Evolutionary conservation across 176 grass and related monocot genomes (phyloP).

Genomic region (Aegilops speltoides): DNA sequence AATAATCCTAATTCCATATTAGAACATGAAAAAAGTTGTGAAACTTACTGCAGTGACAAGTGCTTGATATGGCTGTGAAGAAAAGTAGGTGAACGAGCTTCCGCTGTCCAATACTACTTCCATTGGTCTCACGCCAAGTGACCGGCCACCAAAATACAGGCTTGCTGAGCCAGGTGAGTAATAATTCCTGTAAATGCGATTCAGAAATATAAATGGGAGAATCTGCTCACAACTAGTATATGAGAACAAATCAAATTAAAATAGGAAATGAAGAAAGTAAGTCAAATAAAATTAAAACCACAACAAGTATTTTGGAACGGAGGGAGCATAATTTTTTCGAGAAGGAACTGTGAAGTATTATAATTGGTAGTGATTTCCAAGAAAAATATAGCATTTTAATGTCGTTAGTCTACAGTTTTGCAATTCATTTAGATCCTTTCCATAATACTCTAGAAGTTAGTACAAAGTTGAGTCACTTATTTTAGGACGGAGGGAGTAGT

Average conservation of each 20-base stretch:
- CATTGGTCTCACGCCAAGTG: conserved; percentile 61
- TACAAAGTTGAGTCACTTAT: too few relatives aligned
- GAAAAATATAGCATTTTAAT: conserved; percentile 4
- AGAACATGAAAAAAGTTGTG: not conserved
- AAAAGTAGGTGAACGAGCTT: conserved; percentile 97
- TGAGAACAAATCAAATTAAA: too few relatives aligned
- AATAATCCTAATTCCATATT: not conserved
- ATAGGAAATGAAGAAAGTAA: too few relatives aligned
- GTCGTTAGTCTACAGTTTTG: not conserved
- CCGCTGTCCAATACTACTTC: conserved; percentile 86
- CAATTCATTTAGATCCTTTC: not conserved
- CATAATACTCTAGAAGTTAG: not conserved
- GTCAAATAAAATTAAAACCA: too few relatives aligned
- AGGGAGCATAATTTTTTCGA: too few relatives aligned
- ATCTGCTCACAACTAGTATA: not conserved
- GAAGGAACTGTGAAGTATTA: not conserved
- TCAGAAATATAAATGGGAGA: not conserved
- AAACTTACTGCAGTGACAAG: conserved; percentile 70
- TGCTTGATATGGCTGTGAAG: conserved; percentile 67
- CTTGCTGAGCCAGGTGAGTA: conserved; percentile 89
- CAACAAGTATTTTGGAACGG: too few relatives aligned
- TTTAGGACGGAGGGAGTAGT: not conserved
- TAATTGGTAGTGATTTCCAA: not conserved
- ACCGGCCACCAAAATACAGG: conserved; percentile 55
- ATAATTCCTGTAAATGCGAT: conserved; percentile 64